phyloP scores from a whole-genome alignment of 495 filamentous ascomycete genomes.

The Aspergillus bridgeri region DNA sequence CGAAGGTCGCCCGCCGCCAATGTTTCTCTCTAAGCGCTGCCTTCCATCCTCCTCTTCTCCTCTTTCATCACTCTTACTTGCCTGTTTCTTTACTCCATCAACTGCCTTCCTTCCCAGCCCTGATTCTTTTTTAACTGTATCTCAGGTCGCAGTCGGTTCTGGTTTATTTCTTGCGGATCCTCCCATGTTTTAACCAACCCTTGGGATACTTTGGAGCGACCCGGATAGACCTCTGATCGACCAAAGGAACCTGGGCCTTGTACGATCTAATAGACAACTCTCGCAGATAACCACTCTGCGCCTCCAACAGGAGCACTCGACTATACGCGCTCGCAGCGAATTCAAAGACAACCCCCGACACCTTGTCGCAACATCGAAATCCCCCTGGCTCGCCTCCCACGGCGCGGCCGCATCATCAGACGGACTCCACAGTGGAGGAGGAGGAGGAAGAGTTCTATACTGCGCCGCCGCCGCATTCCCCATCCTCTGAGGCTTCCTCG shows the following conservation, averaged over 20 bases:
- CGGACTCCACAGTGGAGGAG: conserved; percentile 45
- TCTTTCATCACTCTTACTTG: conserved; percentile 15
- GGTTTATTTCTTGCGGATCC: background rate
- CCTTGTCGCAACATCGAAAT: conserved; percentile 67
- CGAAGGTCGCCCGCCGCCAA: background rate
- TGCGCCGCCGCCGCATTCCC: conserved; percentile 61
- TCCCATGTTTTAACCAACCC: conserved; percentile 10
- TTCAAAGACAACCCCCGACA: conserved; percentile 33
- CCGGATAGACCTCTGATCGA: conserved; percentile 28
- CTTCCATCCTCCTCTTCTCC: conserved; percentile 17
- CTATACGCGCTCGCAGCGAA: background rate
- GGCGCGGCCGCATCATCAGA: conserved; percentile 55
- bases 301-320: background rate
- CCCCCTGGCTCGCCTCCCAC: conserved; percentile 59
- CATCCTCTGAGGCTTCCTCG: conserved; percentile 62
- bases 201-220: conserved; percentile 1
- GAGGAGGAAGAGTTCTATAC: conserved; percentile 49
- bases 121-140: background rate
- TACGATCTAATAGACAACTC: conserved; percentile 22
- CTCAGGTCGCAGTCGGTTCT: background rate
- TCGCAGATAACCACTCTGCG: conserved; percentile 1
- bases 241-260: conserved; percentile 23
- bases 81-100: background rate
- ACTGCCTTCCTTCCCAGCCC: background rate
- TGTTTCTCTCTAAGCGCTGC: conserved; percentile 16